Evolutionary conservation across 2,329 filamentous ascomycete genomes (phyloP), one percentile per base, ranked within the genome.

Genomic region (Paradendryphiella salina): DNA sequence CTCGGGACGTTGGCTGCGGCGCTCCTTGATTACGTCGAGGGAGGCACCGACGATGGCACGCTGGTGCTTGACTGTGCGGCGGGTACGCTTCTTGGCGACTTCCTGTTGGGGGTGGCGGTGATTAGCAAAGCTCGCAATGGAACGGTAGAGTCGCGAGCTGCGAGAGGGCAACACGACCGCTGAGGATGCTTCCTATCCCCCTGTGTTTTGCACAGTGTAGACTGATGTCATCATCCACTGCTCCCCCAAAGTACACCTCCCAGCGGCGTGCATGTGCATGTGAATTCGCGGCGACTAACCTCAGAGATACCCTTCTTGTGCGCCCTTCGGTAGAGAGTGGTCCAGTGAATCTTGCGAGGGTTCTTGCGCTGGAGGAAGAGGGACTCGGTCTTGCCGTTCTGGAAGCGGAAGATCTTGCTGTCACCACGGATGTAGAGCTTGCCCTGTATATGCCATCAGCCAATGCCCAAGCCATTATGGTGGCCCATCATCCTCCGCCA

Each of bases 281-380:
- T 48, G 46, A 29, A 42, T 32, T 34, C 42, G 56, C 9, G 48
- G 44, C 47, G 44, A 73, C 70, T 82, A 88, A 97, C 94, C 92
- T 99, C 94, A 85, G 93, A 96, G 82, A 97, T 95, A 88, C 94
- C 94, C 91, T 99, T 99, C 85, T 92, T 94, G 88, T 96, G 93
- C 83, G 96, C 90, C 81, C 93, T 89, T 80, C 94, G 88, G 90
- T 90, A 99, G 65, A 99, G 89, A 73, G 92, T 87, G 69, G 94
- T 99, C 94, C 94, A 99, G 71, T 93, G 87, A 80, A 99, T 97
- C 79, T 93, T 91, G 80, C 94, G 93, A 78, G 94, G 94, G 87
- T 99, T 99, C 90, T 99, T 99, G 85, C 94, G 93, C 86, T 99
- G 94, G 72, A 97, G 90, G 87, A 99, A 99, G 70, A 99, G 90